Evolutionary conservation across 495 filamentous ascomycete species (phyloP).

Genomic region (Cryomyces minteri): DNA sequence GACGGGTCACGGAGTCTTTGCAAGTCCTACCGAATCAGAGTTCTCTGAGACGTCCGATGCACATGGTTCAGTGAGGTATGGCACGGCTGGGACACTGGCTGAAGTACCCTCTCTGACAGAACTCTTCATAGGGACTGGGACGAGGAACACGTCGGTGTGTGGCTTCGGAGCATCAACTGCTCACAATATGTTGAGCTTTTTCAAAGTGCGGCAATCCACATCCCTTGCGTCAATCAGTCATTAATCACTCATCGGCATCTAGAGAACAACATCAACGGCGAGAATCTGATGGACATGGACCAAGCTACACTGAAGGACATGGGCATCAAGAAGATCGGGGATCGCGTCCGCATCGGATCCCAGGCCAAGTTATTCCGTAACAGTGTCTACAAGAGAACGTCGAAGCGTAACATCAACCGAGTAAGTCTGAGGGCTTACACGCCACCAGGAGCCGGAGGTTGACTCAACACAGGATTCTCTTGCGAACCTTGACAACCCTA

Average conservation of each 20-base stretch:
- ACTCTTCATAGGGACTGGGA: constrained; percentile 51
- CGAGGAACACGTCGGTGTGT: constrained; percentile 77
- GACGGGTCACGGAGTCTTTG: constrained; percentile 46
- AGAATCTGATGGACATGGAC: constrained; percentile 91
- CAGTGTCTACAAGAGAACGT: constrained; percentile 64
- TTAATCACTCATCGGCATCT: constrained; percentile 1
- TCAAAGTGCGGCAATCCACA: constrained; percentile 28
- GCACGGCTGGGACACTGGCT: not conserved
- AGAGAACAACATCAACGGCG: constrained; percentile 91
- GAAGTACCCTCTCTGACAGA: not conserved
- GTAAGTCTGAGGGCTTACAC: constrained; percentile 27
- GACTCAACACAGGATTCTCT: constrained; percentile 41
- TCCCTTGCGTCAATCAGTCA: not conserved
- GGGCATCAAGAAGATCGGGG: constrained; percentile 94
- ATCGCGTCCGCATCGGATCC: constrained; percentile 86
- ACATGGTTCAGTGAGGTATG: constrained; percentile 41
- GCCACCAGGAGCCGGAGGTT: too few species aligned
- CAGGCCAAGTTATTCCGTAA: constrained; percentile 77
- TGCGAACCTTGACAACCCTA: constrained; percentile 39
- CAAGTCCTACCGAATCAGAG: constrained; percentile 84
- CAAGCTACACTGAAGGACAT: constrained; percentile 93
- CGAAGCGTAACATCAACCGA: constrained; percentile 55
- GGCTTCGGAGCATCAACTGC: constrained; percentile 78
- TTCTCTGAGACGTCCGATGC: constrained; percentile 62
- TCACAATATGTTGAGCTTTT: constrained; percentile 86